Evolutionary conservation across 139 green algal species (phyloP), one percentile per base, ranked within the genome.

Genomic region (Chlamydomonas asymmetrica): DNA sequence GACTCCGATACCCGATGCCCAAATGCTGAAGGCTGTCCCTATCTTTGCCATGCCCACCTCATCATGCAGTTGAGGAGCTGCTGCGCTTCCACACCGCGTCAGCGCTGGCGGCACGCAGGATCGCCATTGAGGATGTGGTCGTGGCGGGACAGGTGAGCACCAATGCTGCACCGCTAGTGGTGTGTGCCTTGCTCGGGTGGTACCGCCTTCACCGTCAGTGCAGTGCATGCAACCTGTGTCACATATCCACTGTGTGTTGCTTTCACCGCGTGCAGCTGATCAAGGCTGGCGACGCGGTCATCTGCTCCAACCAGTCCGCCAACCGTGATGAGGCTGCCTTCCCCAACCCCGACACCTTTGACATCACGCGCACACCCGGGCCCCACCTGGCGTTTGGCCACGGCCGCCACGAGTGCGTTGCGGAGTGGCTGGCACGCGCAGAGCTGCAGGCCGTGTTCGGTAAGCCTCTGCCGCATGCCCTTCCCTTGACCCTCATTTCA

Each of bases 81-180:
- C 79, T 73, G 60, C 76, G 83, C 63, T 86, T 80, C 70, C 83
- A 88, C 80, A 86, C 83, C 6, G 83, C 80, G 6, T 81, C 69
- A 1, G 66, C 76, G 0, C 79, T 68, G 13, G 84, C 84, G 1
- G 70, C 84, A 60, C 61, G 73, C 31, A 45, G 84, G 2, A 80
- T 88, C 43, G 84, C 84, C 1, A 56, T 74, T 65, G 25, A 80
- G 76, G 80, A 86, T 40, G 73, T 82, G 4, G 1, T 80, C 37
- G 54, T 84, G 35, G 40, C 40, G 13, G n/a, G 41, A 69, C 54
- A 67, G 54, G 69, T 76, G 23, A n/a, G n/a, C n/a, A n/a, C n/a
- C n/a, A n/a, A n/a, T n/a, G n/a, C n/a, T n/a, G n/a, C n/a, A n/a
- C n/a, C n/a, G n/a, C n/a, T n/a, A n/a, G n/a, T n/a, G n/a, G n/a